Conservation (phyloP, 2,329 filamentous ascomycete genomes). For the Penicillium nordicum region DNA sequence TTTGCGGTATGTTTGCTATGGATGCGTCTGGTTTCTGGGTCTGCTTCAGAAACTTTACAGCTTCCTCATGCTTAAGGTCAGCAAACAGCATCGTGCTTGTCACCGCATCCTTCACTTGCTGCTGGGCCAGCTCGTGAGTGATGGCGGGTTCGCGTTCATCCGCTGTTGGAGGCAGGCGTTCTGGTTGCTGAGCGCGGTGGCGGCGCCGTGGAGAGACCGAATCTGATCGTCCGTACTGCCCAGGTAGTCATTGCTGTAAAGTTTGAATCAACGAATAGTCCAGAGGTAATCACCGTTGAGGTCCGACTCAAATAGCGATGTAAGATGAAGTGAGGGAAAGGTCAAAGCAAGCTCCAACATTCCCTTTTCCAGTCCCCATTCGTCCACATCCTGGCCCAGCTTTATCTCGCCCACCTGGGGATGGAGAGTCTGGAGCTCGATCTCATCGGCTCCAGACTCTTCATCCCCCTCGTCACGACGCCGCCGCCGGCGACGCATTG, state of each 20-base stretch:
- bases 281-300: not conserved
- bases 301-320: not conserved
- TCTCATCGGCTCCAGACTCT: too few relatives aligned
- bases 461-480: too few relatives aligned
- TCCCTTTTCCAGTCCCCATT: too few relatives aligned
- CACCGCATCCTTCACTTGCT: not conserved
- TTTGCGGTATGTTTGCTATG: too few relatives aligned
- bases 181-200: not conserved
- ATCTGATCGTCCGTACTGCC: not conserved
- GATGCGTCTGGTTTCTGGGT: not conserved
- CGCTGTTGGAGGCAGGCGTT: too few relatives aligned
- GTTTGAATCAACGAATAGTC: not conserved
- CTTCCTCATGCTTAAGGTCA: not conserved
- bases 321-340: not conserved
- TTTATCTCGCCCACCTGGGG: too few relatives aligned
- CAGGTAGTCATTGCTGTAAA: not conserved
- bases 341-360: not conserved
- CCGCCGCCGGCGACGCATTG: too few relatives aligned
- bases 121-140: not conserved
- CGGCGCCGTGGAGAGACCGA: not conserved
- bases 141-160: too few relatives aligned
- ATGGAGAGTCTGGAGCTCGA: too few relatives aligned
- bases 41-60: not conserved
- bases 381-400: too few relatives aligned
- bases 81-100: too few relatives aligned